Evolutionary conservation across 225 moss, liverwort and hornwort genomes (phyloP).

Genomic region (Pseudoscleropodium purum): DNA sequence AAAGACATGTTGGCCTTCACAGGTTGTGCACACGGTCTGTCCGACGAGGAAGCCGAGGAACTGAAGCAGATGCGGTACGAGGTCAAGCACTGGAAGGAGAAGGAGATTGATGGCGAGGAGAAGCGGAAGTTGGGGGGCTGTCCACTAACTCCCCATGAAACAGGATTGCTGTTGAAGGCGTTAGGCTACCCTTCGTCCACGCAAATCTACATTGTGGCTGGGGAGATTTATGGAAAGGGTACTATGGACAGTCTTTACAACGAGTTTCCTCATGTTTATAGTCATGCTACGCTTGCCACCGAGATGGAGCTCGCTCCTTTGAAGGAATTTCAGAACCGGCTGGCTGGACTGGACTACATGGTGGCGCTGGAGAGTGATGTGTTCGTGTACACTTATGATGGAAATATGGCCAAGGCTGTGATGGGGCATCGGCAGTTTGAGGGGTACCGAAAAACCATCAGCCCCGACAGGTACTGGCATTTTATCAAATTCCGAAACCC

Average conservation of each 20-base stretch:
- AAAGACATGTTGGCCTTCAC: conserved; percentile 84
- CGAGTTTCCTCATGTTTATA: conserved; percentile 47
- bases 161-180: conserved; percentile 44
- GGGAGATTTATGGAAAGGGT: conserved; percentile 56
- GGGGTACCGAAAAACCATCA: conserved; percentile 65
- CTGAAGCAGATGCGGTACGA: conserved; percentile 59
- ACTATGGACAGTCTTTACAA: conserved; percentile 31
- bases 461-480: conserved; percentile 49
- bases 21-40: conserved; percentile 57
- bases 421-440: conserved; percentile 70
- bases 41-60: conserved; percentile 36
- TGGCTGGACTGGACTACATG: conserved; percentile 70
- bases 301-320: conserved; percentile 33
- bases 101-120: conserved; percentile 66
- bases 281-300: conserved; percentile 48
- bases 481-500: not conserved
- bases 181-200: conserved; percentile 57
- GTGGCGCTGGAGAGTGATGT: conserved; percentile 65
- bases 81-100: conserved; percentile 70
- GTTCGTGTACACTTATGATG: conserved; percentile 69
- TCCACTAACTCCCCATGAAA: conserved; percentile 65
- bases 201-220: conserved; percentile 65
- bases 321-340: conserved; percentile 40
- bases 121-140: conserved; percentile 60
- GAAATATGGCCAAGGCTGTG: conserved; percentile 78